Evolutionary conservation across 768 basidiomycete genomes (phyloP).

Genomic region (Tulasnella sp.): DNA sequence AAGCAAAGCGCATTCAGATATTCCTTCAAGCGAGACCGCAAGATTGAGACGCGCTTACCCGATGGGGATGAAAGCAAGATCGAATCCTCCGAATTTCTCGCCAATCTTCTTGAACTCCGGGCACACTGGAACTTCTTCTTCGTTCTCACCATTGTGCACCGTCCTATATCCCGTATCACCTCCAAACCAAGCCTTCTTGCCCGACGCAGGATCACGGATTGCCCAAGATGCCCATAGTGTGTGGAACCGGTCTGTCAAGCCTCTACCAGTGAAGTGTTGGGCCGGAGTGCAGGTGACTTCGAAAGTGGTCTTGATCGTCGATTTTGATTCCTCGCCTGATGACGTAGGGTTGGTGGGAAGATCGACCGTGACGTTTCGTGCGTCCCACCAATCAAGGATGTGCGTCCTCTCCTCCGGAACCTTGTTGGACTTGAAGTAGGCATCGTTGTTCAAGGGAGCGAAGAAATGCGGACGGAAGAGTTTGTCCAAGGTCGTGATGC

Average conservation of each 20-base stretch:
- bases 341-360: conserved; percentile 12
- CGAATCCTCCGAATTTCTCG: conserved; percentile 61
- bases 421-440: conserved; percentile 40
- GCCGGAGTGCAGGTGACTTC: conserved; percentile 18
- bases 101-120: conserved; percentile 78
- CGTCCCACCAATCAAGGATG: conserved; percentile 52
- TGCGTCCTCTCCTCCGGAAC: conserved; percentile 40
- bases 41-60: conserved; percentile 40
- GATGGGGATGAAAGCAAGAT: conserved; percentile 69
- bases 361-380: conserved; percentile 40
- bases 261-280: conserved; percentile 39
- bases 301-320: not conserved
- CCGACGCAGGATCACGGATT: conserved; percentile 39
- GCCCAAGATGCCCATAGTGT: conserved; percentile 49
- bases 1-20: not conserved
- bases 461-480: conserved; percentile 43
- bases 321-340: conserved; percentile 22
- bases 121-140: conserved; percentile 59
- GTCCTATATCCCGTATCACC: conserved; percentile 70
- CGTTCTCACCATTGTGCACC: conserved; percentile 49
- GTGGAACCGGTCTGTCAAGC: conserved; percentile 42
- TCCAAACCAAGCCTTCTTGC: conserved; percentile 60
- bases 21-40: not conserved
- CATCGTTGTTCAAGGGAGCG: conserved; percentile 46
- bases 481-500: conserved; percentile 39